Conservation (phyloP, 371 early-diverging fungal species). For the Circinella umbellata region DNA sequence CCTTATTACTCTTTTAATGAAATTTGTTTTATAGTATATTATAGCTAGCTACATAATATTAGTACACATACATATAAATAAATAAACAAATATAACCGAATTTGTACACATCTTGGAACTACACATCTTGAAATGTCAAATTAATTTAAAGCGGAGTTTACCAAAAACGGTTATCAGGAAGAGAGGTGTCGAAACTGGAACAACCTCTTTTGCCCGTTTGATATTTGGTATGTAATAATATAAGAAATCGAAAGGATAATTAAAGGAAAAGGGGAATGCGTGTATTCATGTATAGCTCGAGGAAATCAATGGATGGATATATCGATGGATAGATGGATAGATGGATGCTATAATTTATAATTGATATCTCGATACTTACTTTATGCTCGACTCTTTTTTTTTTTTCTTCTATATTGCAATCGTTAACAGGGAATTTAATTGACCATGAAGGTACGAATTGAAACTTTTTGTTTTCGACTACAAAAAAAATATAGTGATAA, state of each 20-base stretch:
- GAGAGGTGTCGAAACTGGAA: not conserved
- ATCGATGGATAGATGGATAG: not conserved
- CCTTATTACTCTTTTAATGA: too few relatives aligned
- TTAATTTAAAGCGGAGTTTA: not conserved
- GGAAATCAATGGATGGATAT: not conserved
- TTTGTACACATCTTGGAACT: too few relatives aligned
- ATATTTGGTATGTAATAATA: constrained; percentile 5
- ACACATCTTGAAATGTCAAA: too few relatives aligned
- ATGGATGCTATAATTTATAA: not conserved
- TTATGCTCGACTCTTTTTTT: not conserved
- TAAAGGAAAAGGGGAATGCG: not conserved
- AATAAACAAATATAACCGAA: too few relatives aligned
- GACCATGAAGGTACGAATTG: constrained; percentile 18
- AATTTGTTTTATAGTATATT: too few relatives aligned
- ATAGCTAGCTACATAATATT: too few relatives aligned
- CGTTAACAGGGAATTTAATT: constrained; percentile 8
- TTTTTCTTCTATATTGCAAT: not conserved
- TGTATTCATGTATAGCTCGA: not conserved
- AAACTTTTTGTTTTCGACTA: not conserved
- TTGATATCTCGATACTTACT: too few relatives aligned
- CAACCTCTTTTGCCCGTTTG: constrained; percentile 6
- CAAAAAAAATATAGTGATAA: not conserved
- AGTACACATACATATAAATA: too few relatives aligned
- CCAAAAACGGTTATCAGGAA: not conserved
- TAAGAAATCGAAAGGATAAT: not conserved